Percentiles rank a stretch among this genome's conserved stretches.
phyloP scores from a whole-genome alignment of 805 yeast genomes.

The Nakazawaea pomicola region DNA sequence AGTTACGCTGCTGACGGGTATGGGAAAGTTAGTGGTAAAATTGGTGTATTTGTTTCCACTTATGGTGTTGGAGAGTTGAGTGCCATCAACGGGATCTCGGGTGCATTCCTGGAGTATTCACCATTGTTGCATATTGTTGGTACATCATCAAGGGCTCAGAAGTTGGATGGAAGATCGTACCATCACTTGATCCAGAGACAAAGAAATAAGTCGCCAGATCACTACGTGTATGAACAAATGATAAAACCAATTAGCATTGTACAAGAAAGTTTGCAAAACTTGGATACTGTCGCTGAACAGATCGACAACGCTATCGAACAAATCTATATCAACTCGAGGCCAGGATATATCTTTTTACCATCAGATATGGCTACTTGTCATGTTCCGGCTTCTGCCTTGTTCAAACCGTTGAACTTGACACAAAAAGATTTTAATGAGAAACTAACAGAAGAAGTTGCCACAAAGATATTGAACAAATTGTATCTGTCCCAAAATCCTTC shows the following conservation, averaged over 20 bases:
- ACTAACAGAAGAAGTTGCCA: constrained; percentile 24
- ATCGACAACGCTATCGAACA: constrained; percentile 63
- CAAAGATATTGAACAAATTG: constrained; percentile 28
- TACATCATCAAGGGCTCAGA: constrained; percentile 24
- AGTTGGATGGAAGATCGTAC: constrained; percentile 8
- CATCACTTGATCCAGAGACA: constrained; percentile 47
- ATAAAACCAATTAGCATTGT: constrained; percentile 52
- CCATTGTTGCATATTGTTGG: constrained; percentile 49
- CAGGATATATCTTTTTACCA: constrained; percentile 84
- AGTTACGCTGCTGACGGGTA: constrained; percentile 49
- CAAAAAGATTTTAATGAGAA: constrained; percentile 17
- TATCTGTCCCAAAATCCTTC: constrained; percentile 34
- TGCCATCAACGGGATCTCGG: constrained; percentile 45
- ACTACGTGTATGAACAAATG: constrained; percentile 60
- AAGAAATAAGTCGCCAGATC: constrained; percentile 47
- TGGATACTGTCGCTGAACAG: constrained; percentile 45
- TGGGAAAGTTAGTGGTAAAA: constrained; percentile 28
- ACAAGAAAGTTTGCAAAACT: constrained; percentile 41
- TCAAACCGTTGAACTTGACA: constrained; percentile 23
- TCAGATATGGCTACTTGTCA: constrained; percentile 50
- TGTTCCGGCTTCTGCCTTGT: constrained; percentile 33
- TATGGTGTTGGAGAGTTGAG: constrained; percentile 49
- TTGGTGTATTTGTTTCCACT: constrained; percentile 41
- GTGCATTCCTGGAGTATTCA: constrained; percentile 41
- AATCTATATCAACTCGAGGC: constrained; percentile 56